Base-by-base conservation (phyloP, 805 yeast species). In the Peterozyma xylosa region DNA sequence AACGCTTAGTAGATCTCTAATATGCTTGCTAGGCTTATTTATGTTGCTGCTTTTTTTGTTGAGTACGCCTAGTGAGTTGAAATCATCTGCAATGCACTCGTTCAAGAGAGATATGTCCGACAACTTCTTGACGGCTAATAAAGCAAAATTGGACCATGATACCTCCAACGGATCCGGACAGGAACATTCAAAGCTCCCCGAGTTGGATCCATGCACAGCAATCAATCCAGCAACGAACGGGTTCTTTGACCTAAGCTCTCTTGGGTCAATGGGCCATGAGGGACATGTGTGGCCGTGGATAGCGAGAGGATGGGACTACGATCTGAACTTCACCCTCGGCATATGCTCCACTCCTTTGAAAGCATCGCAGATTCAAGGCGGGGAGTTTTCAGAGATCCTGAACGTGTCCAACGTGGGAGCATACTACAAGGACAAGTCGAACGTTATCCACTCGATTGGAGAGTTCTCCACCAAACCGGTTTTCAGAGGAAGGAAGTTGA, bases 311-410 rank as follows among this genome's bases (percentile, higher is more conserved):
- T 74, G 72, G 58, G 93, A 82, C 50, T 76, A 75, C 53, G 80
- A 80, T 27, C 68, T 65, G 39, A 89, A 89, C 61, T 89, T 82
- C 64, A 83, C 91, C 1, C 52, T 84, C 36, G 83, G 86, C n/a
- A 66, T 83, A 2, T 83, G 91, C 53, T 73, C 85, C 42, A 62
- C 79, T n/a, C 77, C 82, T 21, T 54, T 73, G 36, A 53, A 58
- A 39, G 56, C 53, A 40, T 14, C 36, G 37, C 45, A 37, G 17
- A 13, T 45, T 14, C 10, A 14, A 9, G 46, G 51, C 3, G 40
- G 50, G 4, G 73, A 68, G 47, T 62, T 61, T 41, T 41, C 45
- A 2, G 68, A 60, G 37, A 52, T 64, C 41, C 44, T 32, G 48
- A 70, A 74, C 45, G 66, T 65, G 5, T 59, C 72, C 11, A 62